Evolutionary conservation across 441 rosid genomes (phyloP).

Genomic region (Isatis lusitanica): DNA sequence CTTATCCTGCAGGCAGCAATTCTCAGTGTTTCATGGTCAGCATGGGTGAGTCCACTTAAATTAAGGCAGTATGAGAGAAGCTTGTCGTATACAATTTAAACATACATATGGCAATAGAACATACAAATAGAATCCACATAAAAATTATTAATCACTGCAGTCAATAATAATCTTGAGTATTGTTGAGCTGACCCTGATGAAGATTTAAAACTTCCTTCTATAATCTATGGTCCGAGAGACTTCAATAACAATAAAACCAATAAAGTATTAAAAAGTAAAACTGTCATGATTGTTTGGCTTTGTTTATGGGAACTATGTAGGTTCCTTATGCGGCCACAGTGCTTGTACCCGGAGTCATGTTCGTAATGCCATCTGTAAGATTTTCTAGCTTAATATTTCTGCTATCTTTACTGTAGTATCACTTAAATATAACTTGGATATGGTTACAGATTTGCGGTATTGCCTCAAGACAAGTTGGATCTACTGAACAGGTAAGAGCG

Average conservation of each 20-base stretch:
- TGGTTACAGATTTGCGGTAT: conserved; percentile 66
- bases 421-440: background rate
- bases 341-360: conserved; percentile 39
- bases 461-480: conserved; percentile 73
- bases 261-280: background rate
- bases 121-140: background rate
- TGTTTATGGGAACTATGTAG: conserved; percentile 38
- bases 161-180: background rate
- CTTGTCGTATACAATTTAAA: background rate
- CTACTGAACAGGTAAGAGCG: conserved; percentile 64
- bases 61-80: background rate
- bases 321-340: conserved; percentile 65
- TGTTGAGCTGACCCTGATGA: no score
- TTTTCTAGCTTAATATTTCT: background rate
- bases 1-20: conserved; percentile 26
- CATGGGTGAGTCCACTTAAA: conserved; percentile 54
- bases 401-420: background rate
- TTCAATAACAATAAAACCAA: background rate
- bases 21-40: conserved; percentile 67
- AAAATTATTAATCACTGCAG: background rate
- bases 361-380: conserved; percentile 68
- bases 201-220: background rate
- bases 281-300: background rate
- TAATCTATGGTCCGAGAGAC: background rate
- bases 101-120: background rate